These are phyloP conservation scores for Fusarium sp. DNA, from an alignment of 2,329 filamentous ascomycete genomes.

Conservation along the genomic window DNA sequence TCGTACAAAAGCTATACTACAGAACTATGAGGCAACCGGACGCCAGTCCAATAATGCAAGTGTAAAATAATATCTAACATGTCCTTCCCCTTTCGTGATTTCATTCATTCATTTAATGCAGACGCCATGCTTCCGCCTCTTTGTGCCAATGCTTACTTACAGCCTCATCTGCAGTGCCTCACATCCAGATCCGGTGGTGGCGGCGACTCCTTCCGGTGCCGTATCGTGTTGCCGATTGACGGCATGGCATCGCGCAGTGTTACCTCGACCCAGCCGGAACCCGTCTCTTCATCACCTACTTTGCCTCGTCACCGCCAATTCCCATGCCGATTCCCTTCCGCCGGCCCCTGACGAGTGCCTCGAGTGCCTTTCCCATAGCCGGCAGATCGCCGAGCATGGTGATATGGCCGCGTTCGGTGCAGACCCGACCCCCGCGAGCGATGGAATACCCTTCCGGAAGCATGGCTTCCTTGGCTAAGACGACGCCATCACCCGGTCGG, in stretches of 20 bases:
- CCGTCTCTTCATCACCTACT: slow-evolving; percentile 1
- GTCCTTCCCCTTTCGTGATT: slow-evolving; percentile 7
- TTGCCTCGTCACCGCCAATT: slow-evolving; percentile 5
- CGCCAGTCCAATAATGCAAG: slow-evolving; percentile 30
- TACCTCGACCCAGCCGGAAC: slow-evolving; percentile 20
- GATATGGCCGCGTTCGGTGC: slow-evolving; percentile 87
- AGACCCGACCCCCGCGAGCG: slow-evolving; percentile 78
- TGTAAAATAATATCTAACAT: slow-evolving; percentile 6
- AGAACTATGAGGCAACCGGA: slow-evolving; percentile 16
- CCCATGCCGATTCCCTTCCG: slow-evolving; percentile 78
- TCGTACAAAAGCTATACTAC: slow-evolving; percentile 22
- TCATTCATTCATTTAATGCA: slow-evolving; percentile 3
- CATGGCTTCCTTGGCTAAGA: slow-evolving; percentile 87
- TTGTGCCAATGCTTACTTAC: not conserved
- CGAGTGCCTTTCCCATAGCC: slow-evolving; percentile 79
- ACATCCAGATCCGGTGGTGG: not conserved
- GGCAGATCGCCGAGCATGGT: slow-evolving; percentile 87
- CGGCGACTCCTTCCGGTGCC: slow-evolving; percentile 8
- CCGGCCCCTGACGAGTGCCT: slow-evolving; percentile 74
- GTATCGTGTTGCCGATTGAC: slow-evolving; percentile 12
- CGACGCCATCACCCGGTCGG: slow-evolving; percentile 88
- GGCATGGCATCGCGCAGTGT: slow-evolving; percentile 21
- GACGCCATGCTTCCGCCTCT: not conserved
- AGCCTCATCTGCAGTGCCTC: not conserved
- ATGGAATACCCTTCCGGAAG: slow-evolving; percentile 81